Conservation (phyloP, 495 filamentous ascomycete genomes). For the Rhypophila decipiens region DNA sequence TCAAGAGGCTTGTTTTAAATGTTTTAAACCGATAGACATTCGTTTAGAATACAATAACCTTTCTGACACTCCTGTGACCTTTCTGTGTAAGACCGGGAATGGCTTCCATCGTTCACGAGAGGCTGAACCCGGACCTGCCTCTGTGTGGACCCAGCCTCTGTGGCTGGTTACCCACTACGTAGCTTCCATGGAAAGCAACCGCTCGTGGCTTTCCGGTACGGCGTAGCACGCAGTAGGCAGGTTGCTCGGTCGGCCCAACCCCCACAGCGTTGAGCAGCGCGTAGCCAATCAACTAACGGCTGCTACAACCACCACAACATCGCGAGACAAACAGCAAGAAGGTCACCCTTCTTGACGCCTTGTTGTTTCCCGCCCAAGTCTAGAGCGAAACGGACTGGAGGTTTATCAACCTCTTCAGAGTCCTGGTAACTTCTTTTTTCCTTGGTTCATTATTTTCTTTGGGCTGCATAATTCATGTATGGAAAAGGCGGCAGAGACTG, state of each 20-base stretch:
- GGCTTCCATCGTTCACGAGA: too few relatives aligned
- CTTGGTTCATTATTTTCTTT: neutral
- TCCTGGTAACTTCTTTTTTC: too few relatives aligned
- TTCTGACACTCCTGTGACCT: too few relatives aligned
- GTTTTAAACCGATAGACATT: too few relatives aligned
- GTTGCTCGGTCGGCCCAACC: conserved; percentile 23
- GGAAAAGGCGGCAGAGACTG: conserved; percentile 1
- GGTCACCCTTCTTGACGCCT: conserved; percentile 8
- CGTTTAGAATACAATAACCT: too few relatives aligned
- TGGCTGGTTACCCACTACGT: too few relatives aligned
- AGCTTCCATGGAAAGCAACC: too few relatives aligned
- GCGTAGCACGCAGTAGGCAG: neutral
- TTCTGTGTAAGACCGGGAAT: too few relatives aligned
- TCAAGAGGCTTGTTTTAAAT: too few relatives aligned
- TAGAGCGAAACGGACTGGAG: neutral
- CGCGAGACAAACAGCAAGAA: conserved; percentile 15
- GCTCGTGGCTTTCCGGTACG: too few relatives aligned
- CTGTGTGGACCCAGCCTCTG: too few relatives aligned
- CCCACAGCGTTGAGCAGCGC: conserved; percentile 8
- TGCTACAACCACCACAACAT: conserved; percentile 29
- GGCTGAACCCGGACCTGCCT: too few relatives aligned
- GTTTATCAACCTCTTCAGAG: neutral
- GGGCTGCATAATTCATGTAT: conserved; percentile 11
- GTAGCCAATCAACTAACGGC: conserved; percentile 18
- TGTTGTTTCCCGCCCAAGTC: conserved; percentile 13